Percentiles rank a stretch among this genome's conserved stretches.
Evolutionary conservation across 2,329 filamentous ascomycete genomes (phyloP).

Genomic region (Intubia oerlemansii): DNA sequence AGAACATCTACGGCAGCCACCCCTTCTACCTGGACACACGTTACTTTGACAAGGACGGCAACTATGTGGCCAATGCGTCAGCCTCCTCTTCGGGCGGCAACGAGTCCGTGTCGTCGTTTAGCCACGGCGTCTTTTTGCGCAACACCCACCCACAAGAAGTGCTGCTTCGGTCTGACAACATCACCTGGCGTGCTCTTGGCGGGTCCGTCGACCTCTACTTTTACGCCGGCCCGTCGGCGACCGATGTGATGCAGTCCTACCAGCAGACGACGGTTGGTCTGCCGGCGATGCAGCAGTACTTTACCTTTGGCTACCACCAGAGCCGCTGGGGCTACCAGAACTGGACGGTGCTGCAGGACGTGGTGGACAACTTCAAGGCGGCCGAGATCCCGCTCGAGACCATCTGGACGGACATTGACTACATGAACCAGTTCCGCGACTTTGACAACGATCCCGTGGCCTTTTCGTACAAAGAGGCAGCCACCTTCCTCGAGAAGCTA

Average conservation of each 20-base stretch:
- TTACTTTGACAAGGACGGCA: slow-evolving; percentile 39
- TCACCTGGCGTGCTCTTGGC: slow-evolving; percentile 37
- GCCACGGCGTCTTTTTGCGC: slow-evolving; percentile 37
- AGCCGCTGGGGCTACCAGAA: slow-evolving; percentile 67
- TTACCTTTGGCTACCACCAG: slow-evolving; percentile 63
- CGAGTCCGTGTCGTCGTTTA: slow-evolving; percentile 18
- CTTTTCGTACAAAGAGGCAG: slow-evolving; percentile 36
- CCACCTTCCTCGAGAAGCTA: slow-evolving; percentile 36
- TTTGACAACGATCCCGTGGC: slow-evolving; percentile 38
- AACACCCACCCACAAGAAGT: slow-evolving; percentile 47
- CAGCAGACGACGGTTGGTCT: slow-evolving; percentile 38
- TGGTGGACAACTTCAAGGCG: slow-evolving; percentile 43
- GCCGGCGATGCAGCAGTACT: slow-evolving; percentile 65
- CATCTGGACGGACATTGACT: slow-evolving; percentile 53
- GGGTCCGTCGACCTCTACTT: slow-evolving; percentile 66
- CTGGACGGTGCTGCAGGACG: slow-evolving; percentile 44
- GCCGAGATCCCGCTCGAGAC: slow-evolving; percentile 50
- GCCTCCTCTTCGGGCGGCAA: slow-evolving; percentile 19
- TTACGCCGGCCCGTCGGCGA: slow-evolving; percentile 48
- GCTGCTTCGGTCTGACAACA: slow-evolving; percentile 26
- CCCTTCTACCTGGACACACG: slow-evolving; percentile 49
- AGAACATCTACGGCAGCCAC: slow-evolving; percentile 46
- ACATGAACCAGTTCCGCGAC: slow-evolving; percentile 40
- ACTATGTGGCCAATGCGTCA: slow-evolving; percentile 29
- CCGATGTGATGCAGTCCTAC: slow-evolving; percentile 50